Evolutionary conservation across 1,284 basidiomycete species (phyloP), one percentile per base, ranked within the genome.

Genomic region (Fomitopsis palustris): DNA sequence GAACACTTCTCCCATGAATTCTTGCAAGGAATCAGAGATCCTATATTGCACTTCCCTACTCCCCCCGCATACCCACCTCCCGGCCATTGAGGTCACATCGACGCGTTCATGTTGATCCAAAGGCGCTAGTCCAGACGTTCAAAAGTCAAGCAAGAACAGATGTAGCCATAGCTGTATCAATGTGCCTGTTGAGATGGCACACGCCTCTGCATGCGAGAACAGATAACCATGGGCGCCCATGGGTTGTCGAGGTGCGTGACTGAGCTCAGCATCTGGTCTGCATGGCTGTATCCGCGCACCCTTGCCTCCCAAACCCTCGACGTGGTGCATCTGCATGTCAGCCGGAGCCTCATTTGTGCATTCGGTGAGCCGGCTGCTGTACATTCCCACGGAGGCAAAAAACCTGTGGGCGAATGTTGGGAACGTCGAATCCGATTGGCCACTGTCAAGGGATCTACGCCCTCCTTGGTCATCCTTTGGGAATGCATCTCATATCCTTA

Each of bases 1-100:
- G 58, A 64, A 53, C 61, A 68, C 5, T 62, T 64, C 37, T 63
- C 67, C 17, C 62, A 59, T 9, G 62, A 65, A 37, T 68, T 68
- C 27, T 10, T 68, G 55, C 65, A 64, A 53, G 65, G 61, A 37
- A 65, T 66, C 52, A 52, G 67, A 16, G 58, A 64, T 55, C 67
- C 67, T 8, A 52, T 65, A 39, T 37, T 68, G 9, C 67, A 68
- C 49, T 68, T 68, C 55, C 67, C 67, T 9, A 23, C 19, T 10
- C 23, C 45, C 21, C 62, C 62, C 25, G 54, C 52, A 41, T 64
- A 45, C 23, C 29, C 38, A 12, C 37, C 37, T 23, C 56, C 16
- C 12, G 35, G 8, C 16, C 8, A 14, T 6, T 37, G 35, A 37
- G 8, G 35, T 37, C 4, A 14, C 12, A 37, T 14, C 35, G 5